Percentiles rank a stretch among this genome's conserved stretches.
These are phyloP conservation scores for Brassica nigra DNA, from an alignment of 345 rosid genomes.

Conservation along the genomic window DNA sequence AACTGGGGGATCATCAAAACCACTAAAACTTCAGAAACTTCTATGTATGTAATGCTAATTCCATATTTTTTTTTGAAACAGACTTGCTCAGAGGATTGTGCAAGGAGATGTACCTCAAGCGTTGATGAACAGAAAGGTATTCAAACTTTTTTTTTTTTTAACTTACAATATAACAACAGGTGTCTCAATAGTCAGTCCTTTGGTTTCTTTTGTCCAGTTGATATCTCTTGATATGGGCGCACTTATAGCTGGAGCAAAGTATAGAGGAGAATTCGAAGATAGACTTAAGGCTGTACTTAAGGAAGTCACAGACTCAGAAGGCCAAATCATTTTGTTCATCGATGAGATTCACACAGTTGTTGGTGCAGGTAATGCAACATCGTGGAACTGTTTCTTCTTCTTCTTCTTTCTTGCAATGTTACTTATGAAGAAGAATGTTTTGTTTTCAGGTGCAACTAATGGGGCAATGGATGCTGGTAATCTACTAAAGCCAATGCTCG, in stretches of 20 bases:
- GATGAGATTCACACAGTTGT: slow-evolving; percentile 99
- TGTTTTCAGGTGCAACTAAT: slow-evolving; percentile 85
- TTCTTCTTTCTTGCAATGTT: slow-evolving; percentile 1
- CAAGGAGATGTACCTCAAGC: slow-evolving; percentile 99
- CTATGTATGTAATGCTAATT: slow-evolving; percentile 13
- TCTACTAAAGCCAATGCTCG: slow-evolving; percentile 98
- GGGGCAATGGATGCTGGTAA: slow-evolving; percentile 99
- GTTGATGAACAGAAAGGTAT: slow-evolving; percentile 91
- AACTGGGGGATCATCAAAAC: slow-evolving; percentile 7
- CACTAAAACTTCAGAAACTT: neutral
- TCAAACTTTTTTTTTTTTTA: neutral
- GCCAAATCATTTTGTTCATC: slow-evolving; percentile 87
- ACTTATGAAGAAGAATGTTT: neutral
- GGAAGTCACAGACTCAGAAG: slow-evolving; percentile 97
- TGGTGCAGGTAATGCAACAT: slow-evolving; percentile 78
- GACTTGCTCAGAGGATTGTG: slow-evolving; percentile 99
- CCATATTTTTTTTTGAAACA: slow-evolving; percentile 37
- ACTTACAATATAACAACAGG: neutral
- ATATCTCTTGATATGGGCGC: slow-evolving; percentile 99
- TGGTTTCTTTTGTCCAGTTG: slow-evolving; percentile 49
- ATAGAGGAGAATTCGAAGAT: slow-evolving; percentile 97
- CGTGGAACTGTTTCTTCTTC: neutral
- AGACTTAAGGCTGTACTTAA: slow-evolving; percentile 94
- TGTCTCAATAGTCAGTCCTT: neutral
- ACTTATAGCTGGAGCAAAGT: slow-evolving; percentile 97